Conservation (phyloP, 768 basidiomycete genomes). For the Macrolepiota dolichaula region DNA sequence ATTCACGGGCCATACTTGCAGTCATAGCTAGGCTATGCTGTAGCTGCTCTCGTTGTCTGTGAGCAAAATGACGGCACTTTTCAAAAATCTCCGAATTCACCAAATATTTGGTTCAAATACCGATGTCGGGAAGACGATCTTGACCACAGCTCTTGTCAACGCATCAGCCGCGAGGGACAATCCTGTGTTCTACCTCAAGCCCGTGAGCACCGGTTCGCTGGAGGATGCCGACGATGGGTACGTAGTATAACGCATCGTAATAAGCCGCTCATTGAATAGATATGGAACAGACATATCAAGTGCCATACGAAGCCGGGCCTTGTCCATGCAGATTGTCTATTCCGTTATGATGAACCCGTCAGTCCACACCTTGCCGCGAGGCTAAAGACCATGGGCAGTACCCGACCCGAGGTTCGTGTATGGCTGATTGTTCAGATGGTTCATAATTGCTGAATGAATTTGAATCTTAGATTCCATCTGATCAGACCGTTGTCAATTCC, state of each 20-base stretch:
- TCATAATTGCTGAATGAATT: not conserved
- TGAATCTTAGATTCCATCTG: conserved; percentile 51
- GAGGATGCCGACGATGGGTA: conserved; percentile 86
- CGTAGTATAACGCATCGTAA: conserved; percentile 16
- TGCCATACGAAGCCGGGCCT: conserved; percentile 41
- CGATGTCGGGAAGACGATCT: conserved; percentile 91
- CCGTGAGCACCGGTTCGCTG: conserved; percentile 83
- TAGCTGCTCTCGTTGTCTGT: too few relatives aligned
- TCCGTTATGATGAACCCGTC: conserved; percentile 83
- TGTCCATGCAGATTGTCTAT: conserved; percentile 70
- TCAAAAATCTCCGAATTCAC: conserved; percentile 80
- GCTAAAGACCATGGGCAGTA: conserved; percentile 33
- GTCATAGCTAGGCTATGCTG: not conserved
- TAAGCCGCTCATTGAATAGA: not conserved
- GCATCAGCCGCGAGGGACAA: conserved; percentile 60
- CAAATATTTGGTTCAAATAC: conserved; percentile 97
- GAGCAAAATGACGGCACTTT: conserved; percentile 70
- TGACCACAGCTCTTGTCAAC: conserved; percentile 80
- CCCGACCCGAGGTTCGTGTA: conserved; percentile 25
- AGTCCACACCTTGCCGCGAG: conserved; percentile 88
- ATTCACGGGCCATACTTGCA: not conserved
- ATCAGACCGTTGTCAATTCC: conserved; percentile 62
- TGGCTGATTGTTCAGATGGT: not conserved
- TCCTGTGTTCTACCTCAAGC: conserved; percentile 75
- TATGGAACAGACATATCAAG: conserved; percentile 60